Conservation (phyloP, 2,329 filamentous ascomycete genomes). For the Colletotrichum sojae region DNA sequence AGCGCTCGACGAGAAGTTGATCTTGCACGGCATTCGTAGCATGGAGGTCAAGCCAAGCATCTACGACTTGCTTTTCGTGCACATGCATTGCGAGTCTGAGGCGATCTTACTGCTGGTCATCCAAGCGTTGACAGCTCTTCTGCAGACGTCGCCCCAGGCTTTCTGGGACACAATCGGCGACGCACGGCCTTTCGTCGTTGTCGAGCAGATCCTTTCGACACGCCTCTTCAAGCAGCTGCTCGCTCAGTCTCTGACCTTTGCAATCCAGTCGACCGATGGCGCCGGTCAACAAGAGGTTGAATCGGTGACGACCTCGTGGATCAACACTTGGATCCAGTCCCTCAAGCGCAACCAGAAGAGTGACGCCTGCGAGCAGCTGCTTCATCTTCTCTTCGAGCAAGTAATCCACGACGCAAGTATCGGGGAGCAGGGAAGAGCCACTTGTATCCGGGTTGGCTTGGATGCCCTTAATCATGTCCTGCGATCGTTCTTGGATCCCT, state of each 20-base stretch:
- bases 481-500: conserved; percentile 66
- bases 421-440: conserved; percentile 70
- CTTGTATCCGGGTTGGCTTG: conserved; percentile 76
- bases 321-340: conserved; percentile 82
- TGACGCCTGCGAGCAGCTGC: conserved; percentile 84
- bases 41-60: conserved; percentile 84
- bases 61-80: conserved; percentile 73
- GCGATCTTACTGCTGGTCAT: conserved; percentile 78
- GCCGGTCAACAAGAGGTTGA: conserved; percentile 56
- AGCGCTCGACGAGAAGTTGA: conserved; percentile 79
- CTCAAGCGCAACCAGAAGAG: conserved; percentile 82
- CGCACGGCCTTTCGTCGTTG: conserved; percentile 82
- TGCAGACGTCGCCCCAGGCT: conserved; percentile 81
- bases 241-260: conserved; percentile 67
- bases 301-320: conserved; percentile 82
- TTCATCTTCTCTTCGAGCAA: conserved; percentile 80
- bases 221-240: conserved; percentile 75
- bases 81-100: conserved; percentile 67
- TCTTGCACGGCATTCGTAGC: conserved; percentile 83
- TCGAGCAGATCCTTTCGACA: conserved; percentile 87
- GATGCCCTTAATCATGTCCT: conserved; percentile 71
- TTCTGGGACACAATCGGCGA: conserved; percentile 93
- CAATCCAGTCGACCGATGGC: conserved; percentile 65
- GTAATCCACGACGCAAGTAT: conserved; percentile 69
- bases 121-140: conserved; percentile 77